These are phyloP conservation scores for Erigeron philadelphicus DNA, from an alignment of 140 eudicot species.

Conservation along the genomic window DNA sequence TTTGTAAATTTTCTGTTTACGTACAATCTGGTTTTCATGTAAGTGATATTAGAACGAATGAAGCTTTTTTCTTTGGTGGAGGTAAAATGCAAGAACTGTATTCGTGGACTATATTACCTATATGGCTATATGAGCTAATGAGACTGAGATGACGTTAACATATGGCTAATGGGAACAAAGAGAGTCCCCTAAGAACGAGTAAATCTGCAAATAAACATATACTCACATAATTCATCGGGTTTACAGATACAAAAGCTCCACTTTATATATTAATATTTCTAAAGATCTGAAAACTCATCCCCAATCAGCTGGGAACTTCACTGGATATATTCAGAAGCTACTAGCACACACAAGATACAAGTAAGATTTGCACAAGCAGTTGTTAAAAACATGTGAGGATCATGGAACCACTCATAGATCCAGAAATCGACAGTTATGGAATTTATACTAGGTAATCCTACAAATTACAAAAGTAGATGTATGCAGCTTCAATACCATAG, in stretches of 20 bases:
- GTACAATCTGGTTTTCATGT: neutral
- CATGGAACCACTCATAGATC: neutral
- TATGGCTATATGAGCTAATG: neutral
- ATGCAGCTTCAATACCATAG: neutral
- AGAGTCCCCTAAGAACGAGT: too few species aligned
- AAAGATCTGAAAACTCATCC: neutral
- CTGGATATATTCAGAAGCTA: neutral
- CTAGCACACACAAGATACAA: neutral
- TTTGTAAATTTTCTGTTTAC: neutral
- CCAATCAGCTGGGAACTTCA: neutral
- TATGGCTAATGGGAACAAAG: neutral
- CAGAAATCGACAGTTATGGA: neutral
- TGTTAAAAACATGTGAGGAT: neutral
- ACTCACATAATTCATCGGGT: neutral
- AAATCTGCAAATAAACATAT: too few species aligned
- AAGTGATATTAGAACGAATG: conserved; percentile 10
- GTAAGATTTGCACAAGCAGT: neutral
- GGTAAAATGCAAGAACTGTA: neutral
- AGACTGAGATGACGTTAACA: neutral
- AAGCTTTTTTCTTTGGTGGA: neutral
- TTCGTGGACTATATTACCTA: neutral
- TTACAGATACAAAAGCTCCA: neutral
- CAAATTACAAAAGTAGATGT: neutral
- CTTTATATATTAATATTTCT: neutral
- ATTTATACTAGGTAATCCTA: neutral